Evolutionary conservation across 257 asterid genomes (phyloP).

Genomic region (Solanum raphanifolium): DNA sequence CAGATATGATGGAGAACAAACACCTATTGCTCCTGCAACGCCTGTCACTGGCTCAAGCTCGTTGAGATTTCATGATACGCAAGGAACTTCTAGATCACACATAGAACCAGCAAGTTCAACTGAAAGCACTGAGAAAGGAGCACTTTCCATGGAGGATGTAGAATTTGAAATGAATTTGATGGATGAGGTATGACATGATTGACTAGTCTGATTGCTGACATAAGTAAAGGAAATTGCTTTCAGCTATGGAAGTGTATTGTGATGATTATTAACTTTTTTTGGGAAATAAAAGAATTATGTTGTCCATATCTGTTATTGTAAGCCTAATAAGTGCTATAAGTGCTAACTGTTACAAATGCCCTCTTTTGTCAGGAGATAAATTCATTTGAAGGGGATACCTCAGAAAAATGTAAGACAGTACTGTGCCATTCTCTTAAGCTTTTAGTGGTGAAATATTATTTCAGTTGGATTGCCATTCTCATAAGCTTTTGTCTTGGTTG

Average conservation of each 20-base stretch:
- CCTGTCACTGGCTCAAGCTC: slow-evolving; percentile 32
- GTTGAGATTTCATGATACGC: slow-evolving; percentile 30
- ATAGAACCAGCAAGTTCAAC: slow-evolving; percentile 24
- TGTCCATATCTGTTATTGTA: neutral
- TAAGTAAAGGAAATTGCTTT: neutral
- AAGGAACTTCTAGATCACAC: slow-evolving; percentile 18
- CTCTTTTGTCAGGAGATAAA: slow-evolving; percentile 36
- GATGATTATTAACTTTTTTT: neutral
- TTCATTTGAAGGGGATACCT: slow-evolving; percentile 23
- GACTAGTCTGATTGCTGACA: neutral
- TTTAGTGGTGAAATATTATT: neutral
- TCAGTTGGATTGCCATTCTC: neutral
- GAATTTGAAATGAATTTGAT: slow-evolving; percentile 20
- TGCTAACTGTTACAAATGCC: neutral
- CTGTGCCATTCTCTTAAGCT: neutral
- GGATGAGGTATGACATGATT: slow-evolving; percentile 35
- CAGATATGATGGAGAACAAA: slow-evolving; percentile 15
- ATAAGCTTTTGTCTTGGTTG: slow-evolving; percentile 10
- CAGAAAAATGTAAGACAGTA: slow-evolving; percentile 24
- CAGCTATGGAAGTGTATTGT: neutral
- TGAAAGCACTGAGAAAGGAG: slow-evolving; percentile 21
- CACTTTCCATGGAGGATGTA: slow-evolving; percentile 17
- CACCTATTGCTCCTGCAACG: slow-evolving; percentile 56
- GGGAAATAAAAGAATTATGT: neutral
- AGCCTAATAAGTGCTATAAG: neutral